Percentiles rank a stretch among this genome's conserved stretches.
phyloP scores from a whole-genome alignment of 495 filamentous ascomycete genomes.

The Mycothermus thermophilus region DNA sequence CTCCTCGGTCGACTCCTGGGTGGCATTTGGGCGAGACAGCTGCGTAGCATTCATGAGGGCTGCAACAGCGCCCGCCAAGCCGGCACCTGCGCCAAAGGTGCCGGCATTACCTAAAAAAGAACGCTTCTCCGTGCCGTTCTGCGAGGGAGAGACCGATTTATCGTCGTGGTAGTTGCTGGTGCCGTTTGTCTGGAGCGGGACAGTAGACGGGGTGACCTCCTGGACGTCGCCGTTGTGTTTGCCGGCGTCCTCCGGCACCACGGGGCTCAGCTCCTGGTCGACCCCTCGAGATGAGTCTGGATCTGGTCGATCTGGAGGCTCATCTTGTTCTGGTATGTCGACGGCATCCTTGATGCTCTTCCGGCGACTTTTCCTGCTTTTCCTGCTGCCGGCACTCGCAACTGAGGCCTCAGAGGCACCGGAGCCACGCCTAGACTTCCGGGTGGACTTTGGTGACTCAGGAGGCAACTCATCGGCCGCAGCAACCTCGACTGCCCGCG shows the following conservation, averaged over 20 bases:
- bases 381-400: slow-evolving; percentile 13
- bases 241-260: slow-evolving; percentile 26
- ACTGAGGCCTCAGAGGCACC: slow-evolving; percentile 16
- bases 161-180: slow-evolving; percentile 11
- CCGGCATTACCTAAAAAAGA: slow-evolving; percentile 53
- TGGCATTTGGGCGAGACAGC: slow-evolving; percentile 30
- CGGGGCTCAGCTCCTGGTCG: slow-evolving; percentile 29
- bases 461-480: slow-evolving; percentile 12
- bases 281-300: slow-evolving; percentile 15
- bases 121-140: slow-evolving; percentile 25
- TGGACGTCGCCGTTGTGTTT: slow-evolving; percentile 20
- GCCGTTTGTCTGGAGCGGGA: slow-evolving; percentile 27
- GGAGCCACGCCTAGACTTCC: slow-evolving; percentile 19
- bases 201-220: slow-evolving; percentile 28
- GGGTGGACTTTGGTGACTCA: slow-evolving; percentile 11
- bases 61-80: slow-evolving; percentile 33
- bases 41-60: slow-evolving; percentile 22
- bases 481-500: neutral
- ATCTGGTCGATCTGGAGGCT: slow-evolving; percentile 21
- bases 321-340: slow-evolving; percentile 17
- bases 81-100: slow-evolving; percentile 48
- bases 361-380: slow-evolving; percentile 14
- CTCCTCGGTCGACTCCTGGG: slow-evolving; percentile 21
- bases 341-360: slow-evolving; percentile 22
- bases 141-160: slow-evolving; percentile 3